Base-by-base conservation (phyloP, 2,329 filamentous ascomycete species). In the Aspergillus sp. region DNA sequence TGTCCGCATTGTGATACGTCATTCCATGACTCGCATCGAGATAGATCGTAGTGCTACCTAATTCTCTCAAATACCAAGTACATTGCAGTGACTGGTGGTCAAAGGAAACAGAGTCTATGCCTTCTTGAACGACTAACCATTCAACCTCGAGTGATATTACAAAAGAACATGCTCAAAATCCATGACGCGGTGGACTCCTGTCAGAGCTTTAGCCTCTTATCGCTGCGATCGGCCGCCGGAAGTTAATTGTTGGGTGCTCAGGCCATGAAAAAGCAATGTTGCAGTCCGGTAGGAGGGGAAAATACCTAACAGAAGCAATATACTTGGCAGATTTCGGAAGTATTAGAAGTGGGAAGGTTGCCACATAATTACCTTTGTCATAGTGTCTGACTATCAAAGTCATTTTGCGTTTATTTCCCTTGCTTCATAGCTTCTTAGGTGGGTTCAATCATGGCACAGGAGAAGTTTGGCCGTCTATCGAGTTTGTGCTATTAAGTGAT, bases 371-470 rank as follows among this genome's bases (percentile, higher is more conserved):
- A 19, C 19, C 36, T 47, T 49, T 47, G 51, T 36, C 25, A 38
- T 23, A 36, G n/a, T 25, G 32, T 49, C 25, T n/a, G 25, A 36
- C 7, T 38, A 48, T 45, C 38, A 47, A 38, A 38, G 38, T 38
- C 28, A 30, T 49, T 49, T 21, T 47, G 39, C 36, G 45, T 45
- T 52, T 19, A 23, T 4, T 47, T 45, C 58, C 61, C 61, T 63
- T 63, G 47, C 61, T 60, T 48, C 15, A 4, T 55, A 52, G 58
- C 45, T 45, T 56, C 38, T 41, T 17, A 13, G 58, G 38, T 36
- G 51, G 55, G 52, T 58, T 58, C 60, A 47, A 54, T 50, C 50
- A 53, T 55, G 57, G 32, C 38, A 12, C 23, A 15, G n/a, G 4
- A 30, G 17, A 17, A 30, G 23, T n/a, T 50, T 12, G 8, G 15